These are phyloP conservation scores for Takashimella tepidaria DNA, from an alignment of 1,284 basidiomycete species.

Conservation along the genomic window DNA sequence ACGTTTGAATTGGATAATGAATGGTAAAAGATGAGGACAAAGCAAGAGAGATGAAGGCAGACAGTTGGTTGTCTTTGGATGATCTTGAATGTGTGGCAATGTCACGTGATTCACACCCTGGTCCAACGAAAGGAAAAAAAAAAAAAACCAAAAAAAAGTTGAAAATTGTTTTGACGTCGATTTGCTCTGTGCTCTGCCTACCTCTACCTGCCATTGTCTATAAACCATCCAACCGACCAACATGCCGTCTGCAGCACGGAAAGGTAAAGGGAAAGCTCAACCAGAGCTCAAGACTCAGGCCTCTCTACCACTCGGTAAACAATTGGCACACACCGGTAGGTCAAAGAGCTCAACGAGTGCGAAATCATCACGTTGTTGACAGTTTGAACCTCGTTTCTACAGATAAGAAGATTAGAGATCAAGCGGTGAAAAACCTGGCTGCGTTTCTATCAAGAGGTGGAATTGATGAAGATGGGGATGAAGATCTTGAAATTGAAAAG, in stretches of 20 bases:
- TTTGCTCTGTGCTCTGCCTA: neutral
- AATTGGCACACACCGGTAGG: conserved; percentile 81
- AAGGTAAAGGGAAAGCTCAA: conserved; percentile 31
- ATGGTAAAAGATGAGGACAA: too few relatives aligned
- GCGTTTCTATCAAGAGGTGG: conserved; percentile 65
- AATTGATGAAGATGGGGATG: conserved; percentile 46
- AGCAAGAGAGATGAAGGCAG: too few relatives aligned
- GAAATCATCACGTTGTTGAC: too few relatives aligned
- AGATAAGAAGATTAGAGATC: conserved; percentile 87
- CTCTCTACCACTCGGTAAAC: conserved; percentile 68
- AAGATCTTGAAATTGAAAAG: conserved; percentile 18
- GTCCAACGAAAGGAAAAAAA: too few relatives aligned
- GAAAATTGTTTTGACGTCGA: neutral
- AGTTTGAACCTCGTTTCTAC: too few relatives aligned
- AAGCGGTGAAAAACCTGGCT: conserved; percentile 72
- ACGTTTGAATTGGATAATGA: too few relatives aligned
- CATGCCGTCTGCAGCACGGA: conserved; percentile 2
- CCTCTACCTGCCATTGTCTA: too few relatives aligned
- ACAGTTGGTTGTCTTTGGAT: too few relatives aligned
- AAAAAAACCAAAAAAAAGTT: too few relatives aligned
- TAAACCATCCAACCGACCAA: neutral
- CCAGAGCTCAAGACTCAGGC: conserved; percentile 27
- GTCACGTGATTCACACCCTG: too few relatives aligned
- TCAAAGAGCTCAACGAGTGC: too few relatives aligned
- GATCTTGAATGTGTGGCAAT: too few relatives aligned